Base-by-base conservation (phyloP, 345 rosid species). In the Pugionium dolabratum region DNA sequence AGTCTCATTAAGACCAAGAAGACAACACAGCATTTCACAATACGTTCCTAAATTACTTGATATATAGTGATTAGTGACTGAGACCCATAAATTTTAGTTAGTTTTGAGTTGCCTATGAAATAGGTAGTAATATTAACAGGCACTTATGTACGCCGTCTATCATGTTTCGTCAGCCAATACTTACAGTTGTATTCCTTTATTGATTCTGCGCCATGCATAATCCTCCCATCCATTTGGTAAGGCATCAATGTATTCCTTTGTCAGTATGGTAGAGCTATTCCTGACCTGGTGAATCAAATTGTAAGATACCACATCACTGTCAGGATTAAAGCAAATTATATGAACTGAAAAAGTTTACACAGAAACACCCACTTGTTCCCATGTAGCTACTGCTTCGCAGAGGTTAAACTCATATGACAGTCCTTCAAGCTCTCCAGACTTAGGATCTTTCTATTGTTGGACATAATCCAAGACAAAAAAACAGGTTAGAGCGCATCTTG, bases 191-290 rank as follows among this genome's bases (percentile, higher is more conserved):
- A 82, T 74, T 79, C 96, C 97, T 75, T 89, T 91, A 73, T 95
- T 95, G 76, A 95, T 89, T 78, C 95, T 81, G 42, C 75, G 97
- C 99, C 99, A 95, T 0, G 97, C 97, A 64, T 89, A 91, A 42
- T 91, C 97, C 78, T 91, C 87, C 99, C 97, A 95, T 57, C 94
- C 99, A 78, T 86, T 85, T 36, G 94, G 95, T 51, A 91, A 79
- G 78, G 95, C 85, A 78, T 87, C 94, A 71, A 91, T 87, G 78
- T 79, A 95, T 62, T 95, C 96, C 86, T 73, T 83, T n/a, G 96
- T 89, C 62, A 95, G 93, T 76, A 91, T 81, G 0, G 95, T 95
- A 47, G 95, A 84, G 68, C 91, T 95, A 79, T 89, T 89, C 74
- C 91, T 79, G 74, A 89, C 95, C 95, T 91, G 85, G 73, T 51